Evolutionary conservation across 345 rosid species (phyloP).

Genomic region (Barbarea vulgaris): DNA sequence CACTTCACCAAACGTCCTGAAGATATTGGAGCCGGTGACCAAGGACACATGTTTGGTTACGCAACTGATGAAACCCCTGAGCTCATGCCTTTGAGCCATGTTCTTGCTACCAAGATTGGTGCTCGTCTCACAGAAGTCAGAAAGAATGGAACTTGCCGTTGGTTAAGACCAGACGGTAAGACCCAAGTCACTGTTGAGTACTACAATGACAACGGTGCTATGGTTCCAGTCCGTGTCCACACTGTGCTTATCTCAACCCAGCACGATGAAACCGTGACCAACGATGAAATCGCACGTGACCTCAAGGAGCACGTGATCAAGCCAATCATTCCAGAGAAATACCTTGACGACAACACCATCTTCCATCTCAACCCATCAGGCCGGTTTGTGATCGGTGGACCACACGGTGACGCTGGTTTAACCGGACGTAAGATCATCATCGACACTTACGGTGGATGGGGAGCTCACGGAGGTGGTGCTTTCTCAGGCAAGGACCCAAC

Average conservation of each 20-base stretch:
- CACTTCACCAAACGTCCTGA: conserved; percentile 46
- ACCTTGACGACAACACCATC: conserved; percentile 47
- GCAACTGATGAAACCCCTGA: conserved; percentile 47
- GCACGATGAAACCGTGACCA: conserved; percentile 46
- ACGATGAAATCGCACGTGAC: conserved; percentile 51
- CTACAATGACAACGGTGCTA: conserved; percentile 43
- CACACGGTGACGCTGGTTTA: conserved; percentile 48
- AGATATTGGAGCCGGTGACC: conserved; percentile 49
- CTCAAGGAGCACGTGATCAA: conserved; percentile 45
- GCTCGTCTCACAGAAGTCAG: conserved; percentile 44
- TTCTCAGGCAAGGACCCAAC: conserved; percentile 47
- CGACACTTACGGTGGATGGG: conserved; percentile 47
- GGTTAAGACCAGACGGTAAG: conserved; percentile 46
- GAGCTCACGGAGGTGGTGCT: conserved; percentile 48
- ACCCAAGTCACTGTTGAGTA: conserved; percentile 50
- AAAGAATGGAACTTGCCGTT: conserved; percentile 46
- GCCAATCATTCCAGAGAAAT: conserved; percentile 45
- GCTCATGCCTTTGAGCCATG: conserved; percentile 46
- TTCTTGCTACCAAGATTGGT: conserved; percentile 46
- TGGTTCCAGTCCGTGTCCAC: conserved; percentile 48
- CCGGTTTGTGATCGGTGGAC: conserved; percentile 45
- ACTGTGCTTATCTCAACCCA: conserved; percentile 46
- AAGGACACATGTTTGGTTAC: conserved; percentile 45
- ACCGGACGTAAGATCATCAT: conserved; percentile 50
- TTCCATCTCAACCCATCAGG: conserved; percentile 51